Evolutionary conservation across 1,139 yeast genomes (phyloP).

Genomic region (Eremothecium coryli): DNA sequence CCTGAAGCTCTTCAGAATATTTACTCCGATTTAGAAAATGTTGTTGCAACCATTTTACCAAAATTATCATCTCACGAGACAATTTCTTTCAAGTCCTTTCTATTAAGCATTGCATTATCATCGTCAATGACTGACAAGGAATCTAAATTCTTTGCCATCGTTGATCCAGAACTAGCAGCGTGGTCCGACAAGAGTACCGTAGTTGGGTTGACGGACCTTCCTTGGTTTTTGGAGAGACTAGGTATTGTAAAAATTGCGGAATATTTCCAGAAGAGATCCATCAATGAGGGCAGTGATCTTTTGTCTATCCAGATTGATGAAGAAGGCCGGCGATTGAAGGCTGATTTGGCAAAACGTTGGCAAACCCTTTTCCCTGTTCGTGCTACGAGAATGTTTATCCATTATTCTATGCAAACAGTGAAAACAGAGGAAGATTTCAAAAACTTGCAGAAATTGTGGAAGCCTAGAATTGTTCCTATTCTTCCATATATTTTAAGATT

Average conservation of each 20-base stretch:
- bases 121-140: slow-evolving; percentile 62
- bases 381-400: slow-evolving; percentile 90
- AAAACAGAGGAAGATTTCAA: slow-evolving; percentile 68
- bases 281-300: slow-evolving; percentile 66
- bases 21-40: slow-evolving; percentile 72
- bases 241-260: slow-evolving; percentile 92
- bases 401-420: slow-evolving; percentile 86
- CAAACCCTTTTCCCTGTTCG: slow-evolving; percentile 89
- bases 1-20: slow-evolving; percentile 82
- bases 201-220: slow-evolving; percentile 78
- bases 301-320: slow-evolving; percentile 82
- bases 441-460: slow-evolving; percentile 73
- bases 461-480: slow-evolving; percentile 85
- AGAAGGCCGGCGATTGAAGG: slow-evolving; percentile 68
- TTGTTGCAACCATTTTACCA: slow-evolving; percentile 61
- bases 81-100: slow-evolving; percentile 85
- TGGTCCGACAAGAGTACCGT: slow-evolving; percentile 93
- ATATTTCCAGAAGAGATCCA: slow-evolving; percentile 76
- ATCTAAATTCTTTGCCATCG: slow-evolving; percentile 73
- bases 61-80: slow-evolving; percentile 84
- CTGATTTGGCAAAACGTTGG: slow-evolving; percentile 82
- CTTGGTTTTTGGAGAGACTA: slow-evolving; percentile 96
- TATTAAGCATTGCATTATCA: slow-evolving; percentile 84
- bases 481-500: slow-evolving; percentile 84
- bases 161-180: slow-evolving; percentile 82